A percentile compares a stretch with the other conserved stretches of the same genome.
Evolutionary conservation across 2,329 filamentous ascomycete species (phyloP).

Genomic region (Claviceps sorghi): DNA sequence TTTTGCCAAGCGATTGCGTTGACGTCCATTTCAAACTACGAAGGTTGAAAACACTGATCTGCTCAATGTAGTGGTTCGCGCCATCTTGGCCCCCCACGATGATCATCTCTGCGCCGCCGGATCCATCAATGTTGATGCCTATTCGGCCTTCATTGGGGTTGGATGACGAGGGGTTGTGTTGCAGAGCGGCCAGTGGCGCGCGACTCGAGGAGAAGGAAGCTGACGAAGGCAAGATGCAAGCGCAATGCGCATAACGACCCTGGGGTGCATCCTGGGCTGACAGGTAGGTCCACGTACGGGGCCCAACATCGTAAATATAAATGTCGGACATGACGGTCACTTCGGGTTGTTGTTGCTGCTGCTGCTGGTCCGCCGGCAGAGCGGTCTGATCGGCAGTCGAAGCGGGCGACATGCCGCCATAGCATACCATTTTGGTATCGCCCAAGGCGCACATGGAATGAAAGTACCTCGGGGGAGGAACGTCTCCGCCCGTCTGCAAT

Average conservation of each 20-base stretch:
- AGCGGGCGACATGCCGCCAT: constrained; percentile 91
- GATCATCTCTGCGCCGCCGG: constrained; percentile 90
- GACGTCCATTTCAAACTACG: constrained; percentile 91
- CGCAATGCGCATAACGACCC: constrained; percentile 92
- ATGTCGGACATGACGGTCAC: constrained; percentile 97
- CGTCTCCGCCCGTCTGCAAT: constrained; percentile 66
- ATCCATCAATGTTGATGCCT: constrained; percentile 77
- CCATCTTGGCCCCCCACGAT: constrained; percentile 94
- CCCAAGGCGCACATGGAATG: constrained; percentile 90
- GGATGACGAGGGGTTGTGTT: constrained; percentile 72
- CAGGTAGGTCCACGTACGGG: constrained; percentile 73
- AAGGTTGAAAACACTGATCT: constrained; percentile 96
- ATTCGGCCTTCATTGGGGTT: constrained; percentile 78
- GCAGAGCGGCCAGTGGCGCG: constrained; percentile 72
- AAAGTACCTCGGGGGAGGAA: constrained; percentile 87
- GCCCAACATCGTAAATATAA: constrained; percentile 80
- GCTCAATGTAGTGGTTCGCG: constrained; percentile 97
- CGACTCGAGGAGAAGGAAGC: constrained; percentile 73
- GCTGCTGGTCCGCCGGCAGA: constrained; percentile 20
- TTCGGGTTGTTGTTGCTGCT: constrained; percentile 50
- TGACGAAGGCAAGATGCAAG: constrained; percentile 77
- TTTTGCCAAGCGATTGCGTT: constrained; percentile 73
- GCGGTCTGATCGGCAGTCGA: constrained; percentile 28
- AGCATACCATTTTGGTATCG: constrained; percentile 93
- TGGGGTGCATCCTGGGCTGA: constrained; percentile 70